A percentile compares a stretch with the other conserved stretches of the same genome.
phyloP scores from a whole-genome alignment of 306 rosid species.

The Gillenia trifoliata region DNA sequence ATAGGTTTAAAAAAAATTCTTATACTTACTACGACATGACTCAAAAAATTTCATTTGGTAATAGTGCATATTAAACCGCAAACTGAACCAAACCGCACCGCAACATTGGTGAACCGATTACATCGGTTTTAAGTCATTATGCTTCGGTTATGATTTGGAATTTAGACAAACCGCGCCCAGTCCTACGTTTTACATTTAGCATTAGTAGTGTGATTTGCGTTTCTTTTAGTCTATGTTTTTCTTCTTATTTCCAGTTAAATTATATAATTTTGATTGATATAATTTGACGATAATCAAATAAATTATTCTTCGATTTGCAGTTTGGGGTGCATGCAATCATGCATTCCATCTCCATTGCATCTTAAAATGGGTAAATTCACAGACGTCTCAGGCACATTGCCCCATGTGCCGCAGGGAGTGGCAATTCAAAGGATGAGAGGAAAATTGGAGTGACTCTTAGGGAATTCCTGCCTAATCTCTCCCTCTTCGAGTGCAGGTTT shows the following conservation, averaged over 20 bases:
- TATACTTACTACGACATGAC: too few species aligned
- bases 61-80: too few species aligned
- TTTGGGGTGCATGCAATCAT: slow-evolving; percentile 95
- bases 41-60: too few species aligned
- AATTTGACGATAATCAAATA: not conserved
- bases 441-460: not conserved
- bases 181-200: too few species aligned
- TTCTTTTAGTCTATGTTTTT: too few species aligned
- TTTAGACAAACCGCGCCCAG: too few species aligned
- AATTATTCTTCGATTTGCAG: slow-evolving; percentile 37
- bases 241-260: too few species aligned
- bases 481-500: not conserved
- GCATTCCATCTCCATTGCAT: slow-evolving; percentile 94
- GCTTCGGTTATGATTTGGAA: too few species aligned
- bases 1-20: too few species aligned
- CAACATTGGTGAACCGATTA: too few species aligned
- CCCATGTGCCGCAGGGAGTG: slow-evolving; percentile 94
- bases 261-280: not conserved
- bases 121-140: too few species aligned
- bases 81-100: too few species aligned
- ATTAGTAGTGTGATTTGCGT: not conserved
- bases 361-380: slow-evolving; percentile 87
- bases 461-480: not conserved
- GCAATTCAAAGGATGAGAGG: slow-evolving; percentile 68
- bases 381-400: slow-evolving; percentile 84